Evolutionary conservation across 1,284 basidiomycete genomes (phyloP).

Genomic region (Sparassis latifolia): DNA sequence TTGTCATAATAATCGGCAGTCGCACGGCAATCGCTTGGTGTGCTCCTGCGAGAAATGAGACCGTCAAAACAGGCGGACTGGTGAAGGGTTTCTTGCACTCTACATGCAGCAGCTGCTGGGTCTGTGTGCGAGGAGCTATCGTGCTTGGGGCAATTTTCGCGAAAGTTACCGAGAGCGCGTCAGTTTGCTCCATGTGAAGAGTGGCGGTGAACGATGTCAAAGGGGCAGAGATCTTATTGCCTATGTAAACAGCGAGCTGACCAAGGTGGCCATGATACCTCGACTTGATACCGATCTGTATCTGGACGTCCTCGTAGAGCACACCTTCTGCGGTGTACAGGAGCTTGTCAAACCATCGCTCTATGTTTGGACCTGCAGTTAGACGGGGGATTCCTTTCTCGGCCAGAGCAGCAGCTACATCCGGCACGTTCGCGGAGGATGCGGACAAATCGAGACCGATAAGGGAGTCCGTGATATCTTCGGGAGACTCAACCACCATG

Average conservation of each 20-base stretch:
- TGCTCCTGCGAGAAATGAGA: constrained; percentile 91
- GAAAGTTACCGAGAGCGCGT: constrained; percentile 76
- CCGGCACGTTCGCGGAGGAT: constrained; percentile 25
- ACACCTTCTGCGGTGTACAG: constrained; percentile 82
- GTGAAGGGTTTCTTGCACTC: constrained; percentile 90
- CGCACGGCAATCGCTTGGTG: constrained; percentile 83
- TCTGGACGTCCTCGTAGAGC: constrained; percentile 91
- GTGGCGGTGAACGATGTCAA: constrained; percentile 87
- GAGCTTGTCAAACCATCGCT: constrained; percentile 88
- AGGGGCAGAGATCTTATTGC: constrained; percentile 88
- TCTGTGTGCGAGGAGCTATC: constrained; percentile 80
- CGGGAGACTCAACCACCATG: constrained; percentile 13
- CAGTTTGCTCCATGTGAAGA: constrained; percentile 67
- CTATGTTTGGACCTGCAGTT: constrained; percentile 64
- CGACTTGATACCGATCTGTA: constrained; percentile 95
- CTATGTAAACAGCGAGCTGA: constrained; percentile 89
- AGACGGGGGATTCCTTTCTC: constrained; percentile 38
- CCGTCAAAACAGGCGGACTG: constrained; percentile 72
- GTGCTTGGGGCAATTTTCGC: constrained; percentile 83
- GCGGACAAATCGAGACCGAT: constrained; percentile 75
- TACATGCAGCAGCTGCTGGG: constrained; percentile 88
- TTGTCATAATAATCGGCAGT: constrained; percentile 82
- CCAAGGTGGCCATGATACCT: constrained; percentile 92
- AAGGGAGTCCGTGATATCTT: constrained; percentile 71
- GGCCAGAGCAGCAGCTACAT: constrained; percentile 12